Percentiles rank a stretch among this genome's conserved stretches.
These are phyloP conservation scores for Lachnellula suecica DNA, from an alignment of 2,329 filamentous ascomycete genomes.

Conservation along the genomic window DNA sequence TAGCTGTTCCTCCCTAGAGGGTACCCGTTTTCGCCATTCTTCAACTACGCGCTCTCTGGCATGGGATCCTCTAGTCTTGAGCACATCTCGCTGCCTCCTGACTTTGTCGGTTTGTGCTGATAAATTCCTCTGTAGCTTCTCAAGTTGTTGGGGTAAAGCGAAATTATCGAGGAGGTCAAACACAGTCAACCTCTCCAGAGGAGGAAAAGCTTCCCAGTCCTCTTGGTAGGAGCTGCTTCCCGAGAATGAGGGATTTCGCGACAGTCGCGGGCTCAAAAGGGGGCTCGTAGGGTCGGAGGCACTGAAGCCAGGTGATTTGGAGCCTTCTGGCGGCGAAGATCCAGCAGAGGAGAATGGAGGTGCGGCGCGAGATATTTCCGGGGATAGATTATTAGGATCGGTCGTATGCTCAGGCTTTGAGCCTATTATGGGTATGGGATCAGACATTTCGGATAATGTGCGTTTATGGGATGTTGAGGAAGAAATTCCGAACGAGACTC, in stretches of 20 bases:
- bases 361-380: constrained; percentile 17
- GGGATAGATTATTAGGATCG: constrained; percentile 19
- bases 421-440: constrained; percentile 37
- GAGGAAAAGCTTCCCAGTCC: constrained; percentile 83
- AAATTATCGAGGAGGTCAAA: constrained; percentile 96
- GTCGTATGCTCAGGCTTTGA: constrained; percentile 21
- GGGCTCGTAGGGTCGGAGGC: constrained; percentile 49
- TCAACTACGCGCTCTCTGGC: constrained; percentile 90
- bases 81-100: constrained; percentile 74
- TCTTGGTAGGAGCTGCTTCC: constrained; percentile 82
- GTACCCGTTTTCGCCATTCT: constrained; percentile 84
- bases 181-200: constrained; percentile 84
- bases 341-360: constrained; percentile 40
- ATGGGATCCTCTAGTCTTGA: constrained; percentile 72
- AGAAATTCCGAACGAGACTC: constrained; percentile 40
- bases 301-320: constrained; percentile 52
- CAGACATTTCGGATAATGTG: constrained; percentile 45
- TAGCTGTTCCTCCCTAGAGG: constrained; percentile 86
- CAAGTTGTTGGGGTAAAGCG: constrained; percentile 83
- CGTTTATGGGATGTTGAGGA: constrained; percentile 35
- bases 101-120: constrained; percentile 84
- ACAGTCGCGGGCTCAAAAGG: constrained; percentile 61
- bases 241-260: constrained; percentile 79
- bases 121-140: constrained; percentile 83
- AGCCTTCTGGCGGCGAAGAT: constrained; percentile 45